Conservation (phyloP, 2,329 filamentous ascomycete genomes). For the Colletotrichum echinochloae region DNA sequence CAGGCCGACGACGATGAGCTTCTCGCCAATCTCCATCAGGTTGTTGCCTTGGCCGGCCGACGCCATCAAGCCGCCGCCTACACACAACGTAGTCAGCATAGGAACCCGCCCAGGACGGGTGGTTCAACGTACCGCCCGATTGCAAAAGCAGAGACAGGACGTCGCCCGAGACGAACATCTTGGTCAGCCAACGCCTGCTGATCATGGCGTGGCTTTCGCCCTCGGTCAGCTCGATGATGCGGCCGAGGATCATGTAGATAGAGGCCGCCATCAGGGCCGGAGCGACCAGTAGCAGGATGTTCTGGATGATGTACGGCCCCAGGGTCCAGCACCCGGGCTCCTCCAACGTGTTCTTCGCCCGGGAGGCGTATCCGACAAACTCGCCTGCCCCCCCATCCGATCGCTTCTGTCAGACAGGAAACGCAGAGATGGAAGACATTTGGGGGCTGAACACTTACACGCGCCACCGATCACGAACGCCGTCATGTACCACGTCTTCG, state of each 20-base stretch:
- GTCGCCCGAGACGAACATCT: constrained; percentile 63
- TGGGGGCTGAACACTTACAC: too few species aligned
- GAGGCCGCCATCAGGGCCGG: constrained; percentile 59
- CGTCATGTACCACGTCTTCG: constrained; percentile 39
- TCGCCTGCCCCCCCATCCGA: too few species aligned
- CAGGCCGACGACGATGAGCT: constrained; percentile 64
- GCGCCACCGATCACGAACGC: constrained; percentile 36
- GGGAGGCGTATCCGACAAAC: constrained; percentile 29
- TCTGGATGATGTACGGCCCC: constrained; percentile 55
- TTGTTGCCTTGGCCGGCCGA: constrained; percentile 16
- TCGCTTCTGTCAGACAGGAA: neutral
- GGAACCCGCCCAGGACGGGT: neutral
- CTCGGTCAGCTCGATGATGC: constrained; percentile 53
- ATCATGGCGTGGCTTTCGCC: constrained; percentile 57
- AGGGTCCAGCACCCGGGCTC: constrained; percentile 54
- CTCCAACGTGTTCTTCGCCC: constrained; percentile 28
- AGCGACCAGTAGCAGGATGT: constrained; percentile 52
- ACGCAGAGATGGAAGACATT: too few species aligned
- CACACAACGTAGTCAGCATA: neutral
- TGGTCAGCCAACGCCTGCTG: constrained; percentile 58
- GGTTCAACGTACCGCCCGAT: constrained; percentile 42
- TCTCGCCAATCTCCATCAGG: constrained; percentile 51
- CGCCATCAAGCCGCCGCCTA: constrained; percentile 39
- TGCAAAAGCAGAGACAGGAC: constrained; percentile 58
- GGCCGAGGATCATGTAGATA: constrained; percentile 61